These are phyloP conservation scores for Scutellaria minor DNA, from an alignment of 257 asterid genomes.

Conservation along the genomic window DNA sequence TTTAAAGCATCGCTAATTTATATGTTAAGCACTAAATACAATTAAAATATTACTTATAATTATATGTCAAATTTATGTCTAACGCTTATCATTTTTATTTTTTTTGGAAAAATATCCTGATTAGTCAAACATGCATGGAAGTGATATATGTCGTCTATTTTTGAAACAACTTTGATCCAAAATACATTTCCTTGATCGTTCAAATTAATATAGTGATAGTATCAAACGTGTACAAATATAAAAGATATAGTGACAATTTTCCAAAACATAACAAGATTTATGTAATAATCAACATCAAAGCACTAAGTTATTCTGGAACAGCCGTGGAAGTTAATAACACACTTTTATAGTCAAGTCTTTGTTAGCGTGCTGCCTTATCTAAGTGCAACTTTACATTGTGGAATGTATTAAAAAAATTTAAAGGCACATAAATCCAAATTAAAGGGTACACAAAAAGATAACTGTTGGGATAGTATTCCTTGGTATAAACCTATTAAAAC, in stretches of 20 bases:
- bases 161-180: too few relatives aligned
- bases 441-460: constrained; percentile 18
- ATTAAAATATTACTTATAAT: too few relatives aligned
- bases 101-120: background rate
- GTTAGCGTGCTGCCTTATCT: constrained; percentile 40
- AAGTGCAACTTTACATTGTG: constrained; percentile 33
- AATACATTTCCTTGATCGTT: background rate
- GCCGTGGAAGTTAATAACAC: constrained; percentile 41
- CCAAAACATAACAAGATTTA: background rate
- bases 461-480: constrained; percentile 31
- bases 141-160: too few relatives aligned
- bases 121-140: background rate
- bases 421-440: constrained; percentile 29
- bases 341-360: constrained; percentile 37
- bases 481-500: constrained; percentile 28
- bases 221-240: background rate
- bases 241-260: background rate
- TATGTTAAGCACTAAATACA: too few relatives aligned
- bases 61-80: too few relatives aligned
- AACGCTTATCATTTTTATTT: too few relatives aligned
- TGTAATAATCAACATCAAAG: constrained; percentile 15
- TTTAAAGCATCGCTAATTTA: too few relatives aligned
- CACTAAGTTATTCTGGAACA: constrained; percentile 12
- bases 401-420: constrained; percentile 17
- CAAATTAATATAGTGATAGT: background rate